Percentiles rank a stretch among this genome's conserved stretches.
Conservation (phyloP, 805 yeast species). For the Cyberlindnera saturnus region DNA sequence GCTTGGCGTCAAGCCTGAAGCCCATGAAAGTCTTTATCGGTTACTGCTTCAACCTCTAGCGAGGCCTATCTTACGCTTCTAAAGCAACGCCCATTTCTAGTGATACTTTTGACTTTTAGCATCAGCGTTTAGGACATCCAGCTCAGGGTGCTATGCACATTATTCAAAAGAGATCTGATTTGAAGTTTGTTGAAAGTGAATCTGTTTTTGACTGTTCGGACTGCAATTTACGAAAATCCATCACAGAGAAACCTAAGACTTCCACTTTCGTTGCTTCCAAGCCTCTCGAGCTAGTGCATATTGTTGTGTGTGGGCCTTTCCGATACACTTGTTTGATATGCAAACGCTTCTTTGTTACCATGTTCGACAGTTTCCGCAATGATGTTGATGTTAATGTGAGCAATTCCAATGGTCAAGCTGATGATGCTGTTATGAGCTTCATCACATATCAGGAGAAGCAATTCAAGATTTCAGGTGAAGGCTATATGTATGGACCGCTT, state of each 20-base stretch:
- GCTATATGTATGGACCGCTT: too few species aligned
- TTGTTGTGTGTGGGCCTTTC: neutral
- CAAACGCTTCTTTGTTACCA: neutral
- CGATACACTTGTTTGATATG: neutral
- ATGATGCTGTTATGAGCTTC: neutral
- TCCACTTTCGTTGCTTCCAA: neutral
- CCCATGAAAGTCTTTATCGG: too few species aligned
- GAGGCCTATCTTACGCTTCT: too few species aligned
- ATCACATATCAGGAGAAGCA: neutral
- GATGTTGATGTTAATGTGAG: neutral
- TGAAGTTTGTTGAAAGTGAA: neutral
- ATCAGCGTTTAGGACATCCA: neutral
- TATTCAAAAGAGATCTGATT: neutral
- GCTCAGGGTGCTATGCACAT: neutral
- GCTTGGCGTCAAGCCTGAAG: too few species aligned
- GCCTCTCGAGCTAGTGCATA: neutral
- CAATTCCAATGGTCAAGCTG: neutral
- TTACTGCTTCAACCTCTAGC: too few species aligned
- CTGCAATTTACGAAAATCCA: too few species aligned
- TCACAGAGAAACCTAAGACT: too few species aligned
- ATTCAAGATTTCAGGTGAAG: too few species aligned
- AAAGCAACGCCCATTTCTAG: too few species aligned
- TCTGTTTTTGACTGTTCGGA: too few species aligned
- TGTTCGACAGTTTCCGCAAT: neutral
- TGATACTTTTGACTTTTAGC: neutral